Base-by-base conservation (phyloP, 2,329 filamentous ascomycete genomes). In the Penicillium brasilianum region DNA sequence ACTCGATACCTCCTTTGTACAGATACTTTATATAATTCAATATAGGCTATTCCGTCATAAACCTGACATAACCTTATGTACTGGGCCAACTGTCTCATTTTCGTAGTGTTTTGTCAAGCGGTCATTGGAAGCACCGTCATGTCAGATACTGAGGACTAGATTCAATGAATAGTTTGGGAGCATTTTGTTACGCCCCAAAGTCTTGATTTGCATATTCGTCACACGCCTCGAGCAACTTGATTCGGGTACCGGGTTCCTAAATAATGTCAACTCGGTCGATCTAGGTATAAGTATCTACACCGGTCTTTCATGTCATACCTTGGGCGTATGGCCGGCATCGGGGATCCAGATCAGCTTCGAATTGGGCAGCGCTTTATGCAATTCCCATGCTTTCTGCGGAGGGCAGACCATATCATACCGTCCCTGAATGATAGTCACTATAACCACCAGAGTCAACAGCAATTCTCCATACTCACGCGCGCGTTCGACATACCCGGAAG, bases 361-460 rank as follows among this genome's bases (percentile, higher is more conserved):
- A 57, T 72, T 67, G 4, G 75, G 74, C 57, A 77, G 72, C 5
- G 73, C 74, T 58, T 80, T 74, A 55, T 81, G 77, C 39, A 82
- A 58, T 11, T 78, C 76, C 77, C 77, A 82, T 18, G 77, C 77
- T 18, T 77, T 78, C 58, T 76, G 73, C 3, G 79, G 74, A 5
- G 80, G 78, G 61, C 79, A 81, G 3, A 82, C 76, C 14, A 82
- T 67, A 67, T 82, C 80, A 55, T 81, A 80, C n/a, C 80, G 73
- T 0, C 80, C 80, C 62, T 82, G 79, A 14, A 82, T 72, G 41
- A 82, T 80, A 10, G 72, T 65, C 14, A 69, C 73, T 63, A 50
- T 9, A n/a, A 13, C 10, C 20, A 14, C 5, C 20, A 39, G 9
- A 25, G 36, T 54, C 37, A 54, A 8, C 11, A 5, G 32, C 34